Evolutionary conservation across 345 rosid genomes (phyloP), one percentile per base, ranked within the genome.

Genomic region (Aquilaria yunnanensis): DNA sequence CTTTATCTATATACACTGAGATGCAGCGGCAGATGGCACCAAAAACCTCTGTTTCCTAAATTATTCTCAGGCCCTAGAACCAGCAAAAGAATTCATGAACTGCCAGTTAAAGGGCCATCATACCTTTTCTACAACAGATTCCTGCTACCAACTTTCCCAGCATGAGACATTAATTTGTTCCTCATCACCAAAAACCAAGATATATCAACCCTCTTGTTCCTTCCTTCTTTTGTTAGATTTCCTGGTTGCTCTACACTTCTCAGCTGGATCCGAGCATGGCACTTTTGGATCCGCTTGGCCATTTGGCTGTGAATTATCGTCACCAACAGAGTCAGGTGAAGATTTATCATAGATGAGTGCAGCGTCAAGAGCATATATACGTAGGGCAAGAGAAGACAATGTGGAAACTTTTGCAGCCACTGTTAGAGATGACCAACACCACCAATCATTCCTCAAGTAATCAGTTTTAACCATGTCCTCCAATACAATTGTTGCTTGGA

Each of bases 351-450:
- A 90, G 54, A 91, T 5, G 65, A 94, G 83, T 62, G 87, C 87
- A 49, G 88, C 83, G 72, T 94, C 99, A 10, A 94, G 86, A 67
- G 96, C 73, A 66, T 81, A 89, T 64, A 91, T 77, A 37, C 93
- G 93, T 47, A 94, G 76, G 5, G 99, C 88, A 61, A 94, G 82
- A 49, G 90, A 78, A 72, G 97, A 80, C 68, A 91, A 34, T 3
- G 96, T 90, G 57, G 91, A 84, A 46, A 88, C 80, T 75, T 80
- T 88, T 43, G 81, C 93, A 62, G 96, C 97, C 60, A 88, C 99
- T 57, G 97, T 83, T 51, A 88, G 87, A 41, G 96, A 94, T 67
- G 97, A 94, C 99, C 97, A 90, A 71, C 90, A 88, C 99, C 99
- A 94, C 99, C 99, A 90, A 30, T 84, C 96, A 74, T 83, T 94